Conservation (phyloP, 225 moss, liverwort and hornwort species). For the Lunularia cruciata region DNA sequence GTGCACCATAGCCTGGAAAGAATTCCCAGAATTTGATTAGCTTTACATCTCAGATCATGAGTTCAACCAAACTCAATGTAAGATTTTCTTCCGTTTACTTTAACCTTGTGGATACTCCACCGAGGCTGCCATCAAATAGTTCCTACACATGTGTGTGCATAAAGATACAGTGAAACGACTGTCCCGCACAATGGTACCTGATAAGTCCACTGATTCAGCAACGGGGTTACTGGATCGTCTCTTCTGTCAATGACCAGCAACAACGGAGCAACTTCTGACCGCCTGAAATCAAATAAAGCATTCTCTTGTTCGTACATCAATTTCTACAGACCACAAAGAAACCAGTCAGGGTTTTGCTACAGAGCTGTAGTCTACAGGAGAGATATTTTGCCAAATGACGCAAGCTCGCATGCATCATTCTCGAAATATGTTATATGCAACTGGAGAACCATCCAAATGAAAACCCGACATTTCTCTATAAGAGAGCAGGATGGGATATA, state of each 20-base stretch:
- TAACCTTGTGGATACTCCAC: too few relatives aligned
- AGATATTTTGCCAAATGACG: too few relatives aligned
- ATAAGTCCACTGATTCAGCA: slow-evolving; percentile 98
- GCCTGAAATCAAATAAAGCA: slow-evolving; percentile 93
- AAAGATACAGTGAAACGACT: background rate
- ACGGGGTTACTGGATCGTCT: slow-evolving; percentile 94
- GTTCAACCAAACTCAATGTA: too few relatives aligned
- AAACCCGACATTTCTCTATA: too few relatives aligned
- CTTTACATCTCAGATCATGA: too few relatives aligned
- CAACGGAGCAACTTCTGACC: slow-evolving; percentile 91
- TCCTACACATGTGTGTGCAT: background rate
- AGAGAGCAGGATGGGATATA: too few relatives aligned
- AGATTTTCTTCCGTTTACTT: too few relatives aligned
- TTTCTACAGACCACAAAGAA: slow-evolving; percentile 57
- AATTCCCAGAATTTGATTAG: too few relatives aligned
- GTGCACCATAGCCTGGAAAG: slow-evolving; percentile 90
- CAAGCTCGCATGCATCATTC: too few relatives aligned
- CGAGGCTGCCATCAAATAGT: background rate
- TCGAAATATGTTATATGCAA: too few relatives aligned
- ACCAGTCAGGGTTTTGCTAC: background rate
- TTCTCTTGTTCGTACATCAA: slow-evolving; percentile 98
- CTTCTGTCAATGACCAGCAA: slow-evolving; percentile 92
- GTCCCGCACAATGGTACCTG: slow-evolving; percentile 51
- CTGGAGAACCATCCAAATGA: too few relatives aligned
- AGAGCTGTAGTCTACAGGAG: too few relatives aligned